phyloP scores from a whole-genome alignment of 805 yeast genomes.

The Huiozyma sinensis region DNA sequence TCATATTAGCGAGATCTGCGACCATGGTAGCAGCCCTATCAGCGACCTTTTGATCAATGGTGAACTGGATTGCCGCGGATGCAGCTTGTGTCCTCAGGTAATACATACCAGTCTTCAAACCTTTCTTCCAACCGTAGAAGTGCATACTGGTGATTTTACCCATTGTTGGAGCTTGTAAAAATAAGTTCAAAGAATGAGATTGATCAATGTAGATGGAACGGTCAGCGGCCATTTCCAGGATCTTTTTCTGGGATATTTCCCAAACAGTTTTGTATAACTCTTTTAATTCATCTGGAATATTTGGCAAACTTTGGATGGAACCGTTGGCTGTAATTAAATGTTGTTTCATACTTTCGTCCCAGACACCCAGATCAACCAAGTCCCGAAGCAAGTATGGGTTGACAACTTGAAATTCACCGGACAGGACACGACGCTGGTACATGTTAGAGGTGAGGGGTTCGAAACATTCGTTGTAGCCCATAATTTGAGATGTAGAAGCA shows the following conservation, averaged over 20 bases:
- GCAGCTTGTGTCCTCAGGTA: slow-evolving; percentile 95
- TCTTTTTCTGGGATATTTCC: slow-evolving; percentile 80
- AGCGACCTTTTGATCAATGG: slow-evolving; percentile 49
- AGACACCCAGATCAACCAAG: slow-evolving; percentile 64
- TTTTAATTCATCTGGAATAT: slow-evolving; percentile 64
- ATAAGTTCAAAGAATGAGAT: slow-evolving; percentile 84
- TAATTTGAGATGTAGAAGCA: slow-evolving; percentile 90
- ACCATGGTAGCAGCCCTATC: slow-evolving; percentile 35
- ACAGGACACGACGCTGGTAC: slow-evolving; percentile 75
- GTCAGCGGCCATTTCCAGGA: slow-evolving; percentile 77
- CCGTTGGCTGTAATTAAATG: slow-evolving; percentile 67
- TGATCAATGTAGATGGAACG: slow-evolving; percentile 81
- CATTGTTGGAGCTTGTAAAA: slow-evolving; percentile 79
- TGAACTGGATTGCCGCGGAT: slow-evolving; percentile 88
- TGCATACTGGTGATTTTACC: slow-evolving; percentile 94
- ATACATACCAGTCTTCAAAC: slow-evolving; percentile 94
- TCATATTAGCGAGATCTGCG: slow-evolving; percentile 10
- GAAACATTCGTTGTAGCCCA: slow-evolving; percentile 88
- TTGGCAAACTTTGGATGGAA: slow-evolving; percentile 63
- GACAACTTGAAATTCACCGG: slow-evolving; percentile 89
- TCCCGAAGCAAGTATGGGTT: slow-evolving; percentile 77
- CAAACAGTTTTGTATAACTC: slow-evolving; percentile 84
- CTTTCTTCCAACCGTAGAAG: slow-evolving; percentile 95
- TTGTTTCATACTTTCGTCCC: slow-evolving; percentile 72
- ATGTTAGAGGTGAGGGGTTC: slow-evolving; percentile 91